Base-by-base conservation (phyloP, 768 basidiomycete genomes). In the Hirschioporus abietinus region DNA sequence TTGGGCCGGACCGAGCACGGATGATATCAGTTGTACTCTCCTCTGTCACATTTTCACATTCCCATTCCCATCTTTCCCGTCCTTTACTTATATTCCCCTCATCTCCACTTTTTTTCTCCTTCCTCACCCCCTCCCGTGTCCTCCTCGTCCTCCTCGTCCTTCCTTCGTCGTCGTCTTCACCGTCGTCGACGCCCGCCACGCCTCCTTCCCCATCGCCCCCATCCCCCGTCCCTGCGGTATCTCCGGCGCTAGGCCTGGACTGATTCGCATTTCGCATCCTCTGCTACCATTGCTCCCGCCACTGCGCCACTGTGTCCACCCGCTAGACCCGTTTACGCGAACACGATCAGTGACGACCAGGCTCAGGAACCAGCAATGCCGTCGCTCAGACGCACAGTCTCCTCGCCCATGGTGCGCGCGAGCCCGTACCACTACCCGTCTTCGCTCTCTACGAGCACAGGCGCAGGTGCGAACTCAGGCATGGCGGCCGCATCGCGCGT, bases 381-480 rank as follows among this genome's bases (percentile, higher is more conserved):
- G 72, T 92, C 90, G 78, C 88, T 93, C 71, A 91, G 91, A 79
- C 89, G 91, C 72, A 86, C 89, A 63, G 76, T 85, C 68, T 92
- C 92, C 23, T 86, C 88, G 66, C 87, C 89, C 58, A 77, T 83
- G 24, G 89, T 89, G 71, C 86, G 91, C 71, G 82, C 84, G 0
- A 85, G 88, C 12, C 92, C 91, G 3, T 93, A 92, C 75, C 83
- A 77, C 7, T 68, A 79, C 34, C 76, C 80, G 66, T 69, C 77
- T 70, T 82, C 79, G 63, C 79, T 77, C 30, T 30, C 30, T 30
- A 8, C 30, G 30, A 8, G 30, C 30, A 8, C 30, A 20, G 42
- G 2, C 42, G 2, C 42, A 52, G 42, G 42, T 10, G 20, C 42
- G n/a, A n/a, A n/a, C n/a, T n/a, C n/a, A 20, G 42, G 42, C 12